A percentile compares a stretch with the other conserved stretches of the same genome.
These are phyloP conservation scores for Centella asiatica DNA, from an alignment of 129 eudicot species.

Conservation along the genomic window DNA sequence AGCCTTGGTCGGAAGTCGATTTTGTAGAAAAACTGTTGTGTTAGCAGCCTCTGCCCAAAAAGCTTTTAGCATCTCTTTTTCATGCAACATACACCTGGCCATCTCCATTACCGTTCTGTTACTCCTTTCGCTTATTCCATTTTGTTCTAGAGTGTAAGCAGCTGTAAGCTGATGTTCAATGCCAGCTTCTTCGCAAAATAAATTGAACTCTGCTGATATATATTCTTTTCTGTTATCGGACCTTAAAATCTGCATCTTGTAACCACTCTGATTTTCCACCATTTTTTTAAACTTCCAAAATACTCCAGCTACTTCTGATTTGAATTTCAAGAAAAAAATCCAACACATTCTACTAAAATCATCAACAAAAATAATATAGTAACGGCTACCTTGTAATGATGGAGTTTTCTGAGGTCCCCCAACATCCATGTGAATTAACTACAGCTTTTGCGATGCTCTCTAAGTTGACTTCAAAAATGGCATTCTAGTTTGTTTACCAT, in stretches of 20 bases:
- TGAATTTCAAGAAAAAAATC: not conserved
- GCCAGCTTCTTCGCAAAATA: not conserved
- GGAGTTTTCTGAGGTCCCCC: slow-evolving; percentile 6
- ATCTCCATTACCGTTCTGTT: not conserved
- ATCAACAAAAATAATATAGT: not conserved
- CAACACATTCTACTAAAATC: too few relatives aligned
- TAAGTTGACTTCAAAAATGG: slow-evolving; percentile 3
- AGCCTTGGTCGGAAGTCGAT: not conserved
- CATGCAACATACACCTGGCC: not conserved
- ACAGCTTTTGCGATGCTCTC: slow-evolving; percentile 8
- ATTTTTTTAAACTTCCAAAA: not conserved
- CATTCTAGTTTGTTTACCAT: slow-evolving; percentile 6
- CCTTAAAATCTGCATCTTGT: not conserved
- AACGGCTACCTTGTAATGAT: not conserved
- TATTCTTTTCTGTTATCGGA: too few relatives aligned
- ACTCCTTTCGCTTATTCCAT: not conserved
- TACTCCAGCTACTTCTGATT: not conserved
- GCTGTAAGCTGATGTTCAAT: not conserved
- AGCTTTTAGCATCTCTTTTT: not conserved
- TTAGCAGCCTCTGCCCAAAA: not conserved
- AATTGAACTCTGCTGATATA: not conserved
- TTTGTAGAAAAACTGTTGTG: not conserved
- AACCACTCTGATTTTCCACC: too few relatives aligned
- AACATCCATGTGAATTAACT: slow-evolving; percentile 4
- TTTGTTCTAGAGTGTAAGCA: not conserved